Evolutionary conservation across 2,329 filamentous ascomycete genomes (phyloP).

Genomic region (Colletotrichum tropicicola): DNA sequence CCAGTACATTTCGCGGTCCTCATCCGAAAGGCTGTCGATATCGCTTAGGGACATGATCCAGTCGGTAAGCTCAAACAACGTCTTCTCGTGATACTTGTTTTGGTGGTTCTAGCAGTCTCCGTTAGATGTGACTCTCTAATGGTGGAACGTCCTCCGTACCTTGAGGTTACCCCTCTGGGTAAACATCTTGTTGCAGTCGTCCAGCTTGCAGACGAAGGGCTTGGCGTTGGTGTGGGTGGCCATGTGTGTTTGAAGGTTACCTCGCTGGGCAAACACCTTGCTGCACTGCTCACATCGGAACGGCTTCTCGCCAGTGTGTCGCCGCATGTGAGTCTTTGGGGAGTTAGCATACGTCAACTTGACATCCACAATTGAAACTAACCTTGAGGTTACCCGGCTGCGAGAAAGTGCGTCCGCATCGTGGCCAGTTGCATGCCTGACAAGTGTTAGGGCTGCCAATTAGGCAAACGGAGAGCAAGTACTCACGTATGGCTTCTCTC

Average conservation of each 20-base stretch:
- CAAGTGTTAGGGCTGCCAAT: conserved; percentile 34
- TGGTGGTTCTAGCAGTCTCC: conserved; percentile 74
- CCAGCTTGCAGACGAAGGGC: conserved; percentile 82
- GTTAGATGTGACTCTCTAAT: neutral
- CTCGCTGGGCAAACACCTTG: conserved; percentile 85
- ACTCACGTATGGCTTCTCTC: conserved; percentile 88
- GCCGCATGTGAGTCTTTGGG: conserved; percentile 80
- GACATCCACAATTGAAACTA: conserved; percentile 35
- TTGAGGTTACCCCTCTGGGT: conserved; percentile 94
- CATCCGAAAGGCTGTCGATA: conserved; percentile 69
- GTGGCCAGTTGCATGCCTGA: conserved; percentile 73
- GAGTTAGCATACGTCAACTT: neutral
- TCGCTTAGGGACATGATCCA: conserved; percentile 74
- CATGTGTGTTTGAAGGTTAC: conserved; percentile 85
- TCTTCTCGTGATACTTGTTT: conserved; percentile 89
- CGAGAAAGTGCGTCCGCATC: conserved; percentile 84
- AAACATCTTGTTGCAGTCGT: conserved; percentile 87
- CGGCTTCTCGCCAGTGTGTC: conserved; percentile 88
- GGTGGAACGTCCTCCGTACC: conserved; percentile 53
- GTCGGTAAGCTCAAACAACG: conserved; percentile 73
- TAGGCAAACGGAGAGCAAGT: neutral
- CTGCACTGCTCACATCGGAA: conserved; percentile 83
- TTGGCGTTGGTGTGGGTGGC: conserved; percentile 82
- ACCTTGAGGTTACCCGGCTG: conserved; percentile 92
- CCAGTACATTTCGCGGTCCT: conserved; percentile 80